Percentiles rank a stretch among this genome's conserved stretches.
These are phyloP conservation scores for Aspergillus texensis DNA, from an alignment of 2,329 filamentous ascomycete species.

Conservation along the genomic window DNA sequence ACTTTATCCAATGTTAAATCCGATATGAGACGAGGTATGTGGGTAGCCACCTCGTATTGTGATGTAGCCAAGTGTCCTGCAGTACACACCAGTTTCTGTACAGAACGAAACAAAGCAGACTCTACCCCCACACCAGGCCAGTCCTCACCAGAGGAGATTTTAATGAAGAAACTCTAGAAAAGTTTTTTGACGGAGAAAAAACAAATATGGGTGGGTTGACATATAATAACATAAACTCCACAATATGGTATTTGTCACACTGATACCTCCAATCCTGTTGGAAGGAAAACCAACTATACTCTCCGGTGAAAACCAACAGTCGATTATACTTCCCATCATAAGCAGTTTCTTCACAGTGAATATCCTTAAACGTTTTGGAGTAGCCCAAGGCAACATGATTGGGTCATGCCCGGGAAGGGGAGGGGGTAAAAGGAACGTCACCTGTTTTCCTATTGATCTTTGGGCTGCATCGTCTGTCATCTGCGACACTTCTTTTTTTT, in stretches of 20 bases:
- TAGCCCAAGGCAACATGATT: constrained; percentile 7
- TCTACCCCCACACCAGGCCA: neutral
- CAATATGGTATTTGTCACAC: constrained; percentile 17
- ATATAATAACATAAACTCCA: neutral
- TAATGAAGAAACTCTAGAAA: constrained; percentile 1
- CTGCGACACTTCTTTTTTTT: constrained; percentile 1
- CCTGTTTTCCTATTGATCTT: constrained; percentile 8
- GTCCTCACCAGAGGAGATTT: neutral
- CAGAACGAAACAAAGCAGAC: neutral
- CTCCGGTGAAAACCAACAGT: neutral
- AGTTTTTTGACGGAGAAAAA: neutral
- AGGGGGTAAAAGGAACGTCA: constrained; percentile 7
- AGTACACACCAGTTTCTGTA: neutral
- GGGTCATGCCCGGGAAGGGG: constrained; percentile 7
- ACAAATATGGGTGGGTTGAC: neutral
- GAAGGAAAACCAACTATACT: constrained; percentile 6
- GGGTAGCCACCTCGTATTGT: constrained; percentile 1
- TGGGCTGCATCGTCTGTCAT: constrained; percentile 3
- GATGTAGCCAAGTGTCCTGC: constrained; percentile 8
- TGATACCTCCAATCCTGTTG: constrained; percentile 10
- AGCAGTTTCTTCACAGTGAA: neutral
- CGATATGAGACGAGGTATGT: neutral
- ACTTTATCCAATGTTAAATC: neutral
- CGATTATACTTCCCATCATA: neutral
- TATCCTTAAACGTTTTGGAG: constrained; percentile 12